Evolutionary conservation across 2,329 filamentous ascomycete genomes (phyloP).

Genomic region (Colletotrichum spaethianum): DNA sequence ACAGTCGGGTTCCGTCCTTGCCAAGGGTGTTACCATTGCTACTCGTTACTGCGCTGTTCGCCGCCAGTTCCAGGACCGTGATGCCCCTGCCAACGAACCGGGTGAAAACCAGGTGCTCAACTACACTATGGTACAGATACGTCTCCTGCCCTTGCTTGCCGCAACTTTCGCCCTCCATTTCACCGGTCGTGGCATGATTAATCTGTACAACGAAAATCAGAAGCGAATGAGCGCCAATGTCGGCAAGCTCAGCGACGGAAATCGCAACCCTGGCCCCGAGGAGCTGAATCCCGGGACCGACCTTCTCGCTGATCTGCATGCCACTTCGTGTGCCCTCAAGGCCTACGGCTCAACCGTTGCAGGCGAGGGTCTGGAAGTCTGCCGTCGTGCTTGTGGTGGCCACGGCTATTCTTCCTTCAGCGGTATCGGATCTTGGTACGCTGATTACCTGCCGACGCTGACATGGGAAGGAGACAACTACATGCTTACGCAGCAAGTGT

Average conservation of each 20-base stretch:
- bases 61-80: constrained; percentile 83
- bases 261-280: constrained; percentile 76
- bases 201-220: constrained; percentile 80
- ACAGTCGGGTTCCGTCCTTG: constrained; percentile 79
- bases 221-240: constrained; percentile 70
- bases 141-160: constrained; percentile 79
- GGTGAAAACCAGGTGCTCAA: constrained; percentile 83
- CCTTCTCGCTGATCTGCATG: constrained; percentile 80
- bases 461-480: constrained; percentile 88
- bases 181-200: constrained; percentile 83
- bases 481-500: constrained; percentile 86
- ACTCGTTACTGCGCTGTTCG: constrained; percentile 81
- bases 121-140: constrained; percentile 86
- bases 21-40: constrained; percentile 83
- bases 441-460: constrained; percentile 79
- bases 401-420: constrained; percentile 83
- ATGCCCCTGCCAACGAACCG: constrained; percentile 68
- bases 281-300: constrained; percentile 75
- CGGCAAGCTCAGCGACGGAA: constrained; percentile 56
- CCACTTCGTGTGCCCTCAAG: constrained; percentile 83
- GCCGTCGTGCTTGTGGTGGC: constrained; percentile 81
- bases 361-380: constrained; percentile 81
- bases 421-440: constrained; percentile 82
- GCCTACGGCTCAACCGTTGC: constrained; percentile 80
- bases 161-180: constrained; percentile 85